A percentile compares a stretch with the other conserved stretches of the same genome.
phyloP scores from a whole-genome alignment of 1,284 basidiomycete species.

The Xanthoconium separans region DNA sequence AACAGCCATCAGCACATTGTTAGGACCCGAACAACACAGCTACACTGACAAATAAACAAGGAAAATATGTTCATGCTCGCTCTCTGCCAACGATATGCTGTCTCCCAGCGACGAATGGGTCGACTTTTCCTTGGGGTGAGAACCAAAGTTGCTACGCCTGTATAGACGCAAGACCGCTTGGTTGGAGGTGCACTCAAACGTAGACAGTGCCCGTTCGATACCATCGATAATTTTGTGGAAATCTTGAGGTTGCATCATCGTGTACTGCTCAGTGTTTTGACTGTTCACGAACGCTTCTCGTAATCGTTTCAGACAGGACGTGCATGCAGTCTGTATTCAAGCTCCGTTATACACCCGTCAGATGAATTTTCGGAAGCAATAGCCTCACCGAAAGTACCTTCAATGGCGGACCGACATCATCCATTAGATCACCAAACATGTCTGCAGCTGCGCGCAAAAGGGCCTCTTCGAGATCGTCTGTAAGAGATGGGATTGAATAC shows the following conservation, averaged over 20 bases:
- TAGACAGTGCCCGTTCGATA: slow-evolving; percentile 67
- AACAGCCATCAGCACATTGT: slow-evolving; percentile 4
- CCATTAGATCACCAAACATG: slow-evolving; percentile 82
- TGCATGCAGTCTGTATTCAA: slow-evolving; percentile 54
- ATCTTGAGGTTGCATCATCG: slow-evolving; percentile 48
- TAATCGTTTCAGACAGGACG: slow-evolving; percentile 56
- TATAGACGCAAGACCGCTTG: slow-evolving; percentile 80
- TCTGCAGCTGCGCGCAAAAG: slow-evolving; percentile 66
- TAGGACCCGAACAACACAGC: not conserved
- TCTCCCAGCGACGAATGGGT: slow-evolving; percentile 36
- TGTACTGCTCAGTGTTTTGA: slow-evolving; percentile 23
- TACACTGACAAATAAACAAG: slow-evolving; percentile 83
- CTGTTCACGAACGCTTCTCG: slow-evolving; percentile 59
- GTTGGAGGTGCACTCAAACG: slow-evolving; percentile 82
- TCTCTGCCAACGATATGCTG: slow-evolving; percentile 42
- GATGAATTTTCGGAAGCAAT: not conserved
- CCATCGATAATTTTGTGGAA: slow-evolving; percentile 63
- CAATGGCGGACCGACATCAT: slow-evolving; percentile 79
- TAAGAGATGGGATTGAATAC: slow-evolving; percentile 16
- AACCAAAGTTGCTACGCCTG: slow-evolving; percentile 49
- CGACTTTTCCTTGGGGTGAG: slow-evolving; percentile 33
- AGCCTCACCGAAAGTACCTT: slow-evolving; percentile 70
- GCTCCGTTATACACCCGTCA: slow-evolving; percentile 3
- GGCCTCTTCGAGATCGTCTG: slow-evolving; percentile 53
- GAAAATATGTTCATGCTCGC: slow-evolving; percentile 69